Conservation (phyloP, 768 basidiomycete species). For the Russula olivacea region DNA sequence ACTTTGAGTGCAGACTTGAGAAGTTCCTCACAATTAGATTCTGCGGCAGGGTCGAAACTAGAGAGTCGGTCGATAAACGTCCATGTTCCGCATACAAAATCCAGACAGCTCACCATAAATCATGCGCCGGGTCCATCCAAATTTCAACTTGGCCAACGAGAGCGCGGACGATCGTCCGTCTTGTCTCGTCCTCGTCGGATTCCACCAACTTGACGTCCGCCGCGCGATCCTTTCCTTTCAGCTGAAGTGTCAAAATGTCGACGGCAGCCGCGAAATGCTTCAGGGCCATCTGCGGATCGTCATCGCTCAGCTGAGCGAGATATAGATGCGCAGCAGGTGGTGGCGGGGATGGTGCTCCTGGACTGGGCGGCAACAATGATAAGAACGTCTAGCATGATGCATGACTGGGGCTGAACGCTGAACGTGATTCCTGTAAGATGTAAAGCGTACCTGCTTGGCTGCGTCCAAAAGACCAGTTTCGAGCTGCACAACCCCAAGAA, state of each 20-base stretch:
- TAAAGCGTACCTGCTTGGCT: conserved; percentile 55
- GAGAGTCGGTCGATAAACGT: neutral
- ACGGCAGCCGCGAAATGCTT: conserved; percentile 77
- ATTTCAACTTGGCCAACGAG: conserved; percentile 88
- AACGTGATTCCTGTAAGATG: neutral
- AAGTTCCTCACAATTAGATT: conserved; percentile 73
- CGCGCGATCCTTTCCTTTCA: conserved; percentile 70
- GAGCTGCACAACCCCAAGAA: conserved; percentile 71
- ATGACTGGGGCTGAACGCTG: neutral
- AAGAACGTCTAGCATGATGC: conserved; percentile 50
- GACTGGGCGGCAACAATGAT: conserved; percentile 53
- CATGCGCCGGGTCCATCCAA: conserved; percentile 90
- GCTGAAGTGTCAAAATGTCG: conserved; percentile 56
- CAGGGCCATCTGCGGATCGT: conserved; percentile 67
- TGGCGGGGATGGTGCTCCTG: conserved; percentile 52
- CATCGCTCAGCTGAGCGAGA: conserved; percentile 78
- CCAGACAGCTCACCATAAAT: conserved; percentile 64
- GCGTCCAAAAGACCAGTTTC: conserved; percentile 72
- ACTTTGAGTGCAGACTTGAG: conserved; percentile 65
- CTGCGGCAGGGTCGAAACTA: conserved; percentile 79
- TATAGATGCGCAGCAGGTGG: conserved; percentile 79
- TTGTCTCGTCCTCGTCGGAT: conserved; percentile 53
- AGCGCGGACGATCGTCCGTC: conserved; percentile 66
- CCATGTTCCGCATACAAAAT: neutral
- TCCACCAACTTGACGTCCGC: conserved; percentile 33